phyloP scores from a whole-genome alignment of 306 rosid genomes.

The Prosopis cineraria region DNA sequence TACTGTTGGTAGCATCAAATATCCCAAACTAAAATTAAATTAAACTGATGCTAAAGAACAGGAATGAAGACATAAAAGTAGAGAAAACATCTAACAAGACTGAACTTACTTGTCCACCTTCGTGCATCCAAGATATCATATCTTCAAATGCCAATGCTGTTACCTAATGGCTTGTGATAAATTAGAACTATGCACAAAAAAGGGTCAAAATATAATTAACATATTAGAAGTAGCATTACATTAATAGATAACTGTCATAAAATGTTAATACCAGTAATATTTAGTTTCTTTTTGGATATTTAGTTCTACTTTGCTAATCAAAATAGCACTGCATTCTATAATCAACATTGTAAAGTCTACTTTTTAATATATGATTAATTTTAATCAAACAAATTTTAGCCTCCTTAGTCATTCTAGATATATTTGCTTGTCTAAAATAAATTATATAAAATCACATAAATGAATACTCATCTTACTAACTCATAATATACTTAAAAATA shows the following conservation, averaged over 20 bases:
- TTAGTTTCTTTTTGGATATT: neutral
- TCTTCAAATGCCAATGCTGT: constrained; percentile 99
- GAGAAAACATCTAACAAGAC: constrained; percentile 26
- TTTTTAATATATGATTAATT: too few species aligned
- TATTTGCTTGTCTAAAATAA: too few species aligned
- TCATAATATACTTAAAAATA: too few species aligned
- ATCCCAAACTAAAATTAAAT: constrained; percentile 80
- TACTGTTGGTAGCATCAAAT: constrained; percentile 96
- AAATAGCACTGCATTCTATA: neutral
- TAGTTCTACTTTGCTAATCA: constrained; percentile 18
- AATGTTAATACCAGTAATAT: neutral
- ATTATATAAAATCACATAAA: too few species aligned
- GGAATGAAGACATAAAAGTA: constrained; percentile 19
- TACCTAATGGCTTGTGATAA: constrained; percentile 97
- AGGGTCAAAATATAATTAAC: constrained; percentile 66
- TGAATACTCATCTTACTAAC: too few species aligned
- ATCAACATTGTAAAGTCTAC: constrained; percentile 12
- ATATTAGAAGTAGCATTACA: constrained; percentile 30
- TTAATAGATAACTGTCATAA: constrained; percentile 11
- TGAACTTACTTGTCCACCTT: constrained; percentile 94
- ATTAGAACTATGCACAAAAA: constrained; percentile 89
- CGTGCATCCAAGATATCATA: constrained; percentile 98
- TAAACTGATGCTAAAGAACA: constrained; percentile 22
- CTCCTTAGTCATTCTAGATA: too few species aligned
- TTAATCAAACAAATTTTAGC: too few species aligned